Percentiles rank a stretch among this genome's conserved stretches.
Conservation (phyloP, 1,139 yeast genomes). For the Nakaseomyces delphensis region DNA sequence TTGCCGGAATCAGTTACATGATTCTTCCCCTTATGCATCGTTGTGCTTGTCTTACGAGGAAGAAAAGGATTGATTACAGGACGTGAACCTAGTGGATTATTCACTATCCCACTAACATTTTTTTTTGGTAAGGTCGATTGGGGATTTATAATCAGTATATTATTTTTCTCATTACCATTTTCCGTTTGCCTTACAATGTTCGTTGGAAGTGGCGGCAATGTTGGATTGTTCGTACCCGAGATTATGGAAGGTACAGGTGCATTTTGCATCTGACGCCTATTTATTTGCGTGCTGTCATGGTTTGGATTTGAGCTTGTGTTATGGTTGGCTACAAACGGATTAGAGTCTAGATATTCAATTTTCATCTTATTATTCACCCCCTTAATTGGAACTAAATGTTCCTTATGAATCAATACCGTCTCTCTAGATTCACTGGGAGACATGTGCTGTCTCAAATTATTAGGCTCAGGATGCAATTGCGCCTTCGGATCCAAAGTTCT, state of each 20-base stretch:
- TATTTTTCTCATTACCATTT: not conserved
- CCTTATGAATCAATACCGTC: not conserved
- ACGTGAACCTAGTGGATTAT: not conserved
- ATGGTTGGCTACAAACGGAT: not conserved
- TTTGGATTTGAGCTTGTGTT: not conserved
- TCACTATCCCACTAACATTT: not conserved
- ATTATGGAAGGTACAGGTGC: not conserved
- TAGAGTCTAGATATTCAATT: not conserved
- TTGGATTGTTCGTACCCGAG: not conserved
- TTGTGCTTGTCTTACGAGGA: not conserved
- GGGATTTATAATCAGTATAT: not conserved
- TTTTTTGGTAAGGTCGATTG: not conserved
- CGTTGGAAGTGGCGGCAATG: not conserved
- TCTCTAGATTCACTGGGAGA: not conserved
- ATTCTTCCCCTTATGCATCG: not conserved
- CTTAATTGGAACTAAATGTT: not conserved
- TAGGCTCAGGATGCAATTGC: not conserved
- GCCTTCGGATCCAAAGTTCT: not conserved
- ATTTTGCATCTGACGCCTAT: not conserved
- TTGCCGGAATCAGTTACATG: not conserved
- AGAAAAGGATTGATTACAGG: conserved; percentile 2
- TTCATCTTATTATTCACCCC: not conserved
- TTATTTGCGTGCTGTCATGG: not conserved
- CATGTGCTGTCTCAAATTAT: not conserved
- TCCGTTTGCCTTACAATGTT: not conserved